A percentile compares a stretch with the other conserved stretches of the same genome.
These are phyloP conservation scores for Setaria italica DNA, from an alignment of 202 grass and related monocot species.

Conservation along the genomic window DNA sequence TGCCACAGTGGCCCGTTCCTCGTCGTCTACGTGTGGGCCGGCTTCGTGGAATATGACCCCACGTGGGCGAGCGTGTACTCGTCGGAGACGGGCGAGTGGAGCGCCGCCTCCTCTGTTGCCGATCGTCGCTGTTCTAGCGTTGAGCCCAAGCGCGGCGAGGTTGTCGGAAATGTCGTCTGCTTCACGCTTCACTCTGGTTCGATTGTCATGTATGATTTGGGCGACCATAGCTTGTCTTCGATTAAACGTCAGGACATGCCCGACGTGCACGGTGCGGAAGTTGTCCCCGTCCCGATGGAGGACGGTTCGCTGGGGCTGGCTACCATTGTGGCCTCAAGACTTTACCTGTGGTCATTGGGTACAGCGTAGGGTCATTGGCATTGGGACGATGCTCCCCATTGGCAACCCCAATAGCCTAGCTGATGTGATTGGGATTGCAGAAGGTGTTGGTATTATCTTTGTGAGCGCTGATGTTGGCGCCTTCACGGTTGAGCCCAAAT, in stretches of 20 bases:
- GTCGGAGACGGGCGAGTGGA: background rate
- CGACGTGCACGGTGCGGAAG: no score
- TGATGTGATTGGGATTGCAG: background rate
- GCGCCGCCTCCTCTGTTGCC: no score
- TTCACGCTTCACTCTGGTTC: no score
- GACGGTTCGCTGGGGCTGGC: background rate
- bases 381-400: background rate
- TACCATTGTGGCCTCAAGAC: background rate
- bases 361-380: background rate
- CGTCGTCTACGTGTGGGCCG: background rate
- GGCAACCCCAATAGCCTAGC: background rate
- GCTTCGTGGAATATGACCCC: background rate
- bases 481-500: background rate
- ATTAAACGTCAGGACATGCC: background rate
- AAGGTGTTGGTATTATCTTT: background rate
- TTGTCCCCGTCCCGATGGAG: background rate
- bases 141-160: no score
- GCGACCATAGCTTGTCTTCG: background rate
- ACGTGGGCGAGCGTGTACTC: background rate
- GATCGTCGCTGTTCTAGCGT: no score
- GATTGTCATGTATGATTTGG: background rate
- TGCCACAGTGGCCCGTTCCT: background rate
- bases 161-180: no score
- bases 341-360: background rate
- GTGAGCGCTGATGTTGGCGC: background rate